These are phyloP conservation scores for Taphrina deformans DNA, from an alignment of 1,139 yeast genomes.

Conservation along the genomic window DNA sequence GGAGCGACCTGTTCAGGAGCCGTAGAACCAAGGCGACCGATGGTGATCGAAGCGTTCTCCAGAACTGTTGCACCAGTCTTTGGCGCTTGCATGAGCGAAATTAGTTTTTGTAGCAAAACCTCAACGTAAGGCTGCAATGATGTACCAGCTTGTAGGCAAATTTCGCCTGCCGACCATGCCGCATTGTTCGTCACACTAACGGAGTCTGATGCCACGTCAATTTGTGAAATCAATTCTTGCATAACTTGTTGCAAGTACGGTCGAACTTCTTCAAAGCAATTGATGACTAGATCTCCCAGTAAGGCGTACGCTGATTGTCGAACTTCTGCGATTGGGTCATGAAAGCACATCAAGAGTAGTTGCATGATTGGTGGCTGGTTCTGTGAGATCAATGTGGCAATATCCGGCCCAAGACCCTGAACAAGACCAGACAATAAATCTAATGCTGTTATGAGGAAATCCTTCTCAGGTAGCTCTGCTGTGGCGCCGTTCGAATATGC, in stretches of 20 bases:
- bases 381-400: constrained; percentile 55
- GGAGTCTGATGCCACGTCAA: constrained; percentile 60
- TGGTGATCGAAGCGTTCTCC: constrained; percentile 88
- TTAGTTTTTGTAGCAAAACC: constrained; percentile 61
- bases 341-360: constrained; percentile 67
- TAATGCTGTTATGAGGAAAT: constrained; percentile 81
- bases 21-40: constrained; percentile 80
- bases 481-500: constrained; percentile 68
- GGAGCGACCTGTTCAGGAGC: constrained; percentile 63
- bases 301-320: constrained; percentile 90
- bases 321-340: constrained; percentile 78
- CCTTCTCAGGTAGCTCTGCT: constrained; percentile 78
- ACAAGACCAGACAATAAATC: constrained; percentile 89
- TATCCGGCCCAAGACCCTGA: constrained; percentile 75
- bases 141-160: constrained; percentile 59
- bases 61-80: constrained; percentile 58
- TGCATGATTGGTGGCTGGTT: constrained; percentile 56
- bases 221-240: constrained; percentile 57
- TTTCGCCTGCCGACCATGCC: constrained; percentile 90
- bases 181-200: constrained; percentile 81
- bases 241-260: constrained; percentile 63
- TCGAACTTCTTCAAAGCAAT: constrained; percentile 57
- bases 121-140: constrained; percentile 62
- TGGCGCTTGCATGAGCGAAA: constrained; percentile 61
- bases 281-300: constrained; percentile 80